Evolutionary conservation across 2,329 filamentous ascomycete genomes (phyloP), one percentile per base, ranked within the genome.

Genomic region (Aspergillus transmontanensis): DNA sequence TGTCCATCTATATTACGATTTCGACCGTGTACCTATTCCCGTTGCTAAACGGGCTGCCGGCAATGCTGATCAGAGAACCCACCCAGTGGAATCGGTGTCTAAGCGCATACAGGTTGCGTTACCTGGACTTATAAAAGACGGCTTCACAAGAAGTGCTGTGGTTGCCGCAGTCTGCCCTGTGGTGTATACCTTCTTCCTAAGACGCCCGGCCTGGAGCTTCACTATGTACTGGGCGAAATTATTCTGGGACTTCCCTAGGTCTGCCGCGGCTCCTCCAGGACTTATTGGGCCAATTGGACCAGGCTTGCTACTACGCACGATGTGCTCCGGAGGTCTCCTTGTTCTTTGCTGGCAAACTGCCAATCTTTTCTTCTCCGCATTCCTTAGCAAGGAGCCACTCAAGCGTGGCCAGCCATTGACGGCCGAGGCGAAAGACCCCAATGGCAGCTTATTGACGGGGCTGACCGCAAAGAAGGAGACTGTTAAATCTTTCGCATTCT

Each of bases 381-480:
- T 93, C 76, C 87, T 97, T 72, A 87, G 89, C 30, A 89, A 90
- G 75, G 88, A 91, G 70, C 94, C 94, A 0, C 75, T 96, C 59
- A 97, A 96, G 81, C 91, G 91, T 68, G 89, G 86, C n/a, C 86
- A 89, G 71, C 93, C 94, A 4, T 85, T 98, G 61, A 97, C 93
- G 0, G 86, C 86, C 21, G 91, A 94, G 68, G 92, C 93, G 19
- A 95, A 92, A 73, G 94, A 97, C 76, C 92, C 94, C 0, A 98
- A 97, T 72, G 93, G 93, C 41, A 97, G 92, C 74, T 83, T 98
- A 32, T 77, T 98, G 56, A 93, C 89, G 61, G 94, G 94, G 0
- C 78, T 98, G 53, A 94, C 89, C 75, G 90, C 90, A 67, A 95
- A 93, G 79, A 95, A 94, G 76, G 84, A 92, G 10, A 83, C 91